A percentile compares a stretch with the other conserved stretches of the same genome.
These are phyloP conservation scores for Pleurotus giganteus DNA, from an alignment of 768 basidiomycete genomes.

Conservation along the genomic window DNA sequence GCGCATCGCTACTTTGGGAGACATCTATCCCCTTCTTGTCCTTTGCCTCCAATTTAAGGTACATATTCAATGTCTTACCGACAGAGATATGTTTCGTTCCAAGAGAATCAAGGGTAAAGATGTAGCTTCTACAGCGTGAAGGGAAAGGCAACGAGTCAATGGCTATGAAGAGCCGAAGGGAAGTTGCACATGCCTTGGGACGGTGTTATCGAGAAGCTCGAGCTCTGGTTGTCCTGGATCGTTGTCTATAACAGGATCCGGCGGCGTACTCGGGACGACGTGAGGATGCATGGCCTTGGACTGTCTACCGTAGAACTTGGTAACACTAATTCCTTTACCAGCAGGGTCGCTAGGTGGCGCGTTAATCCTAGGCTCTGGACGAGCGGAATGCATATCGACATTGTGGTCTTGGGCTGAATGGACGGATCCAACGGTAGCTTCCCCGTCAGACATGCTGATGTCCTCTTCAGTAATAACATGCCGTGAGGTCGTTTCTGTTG, in stretches of 20 bases:
- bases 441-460: background rate
- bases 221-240: background rate
- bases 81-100: constrained; percentile 69
- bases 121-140: constrained; percentile 55
- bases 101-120: constrained; percentile 91
- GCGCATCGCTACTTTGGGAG: constrained; percentile 33
- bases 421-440: background rate
- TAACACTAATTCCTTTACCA: background rate
- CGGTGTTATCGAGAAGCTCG: background rate
- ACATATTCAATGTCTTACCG: constrained; percentile 55
- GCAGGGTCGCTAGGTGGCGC: background rate
- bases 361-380: background rate
- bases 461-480: background rate
- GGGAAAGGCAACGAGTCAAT: background rate
- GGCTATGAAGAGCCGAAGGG: background rate
- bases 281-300: background rate
- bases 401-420: background rate
- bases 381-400: background rate
- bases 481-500: background rate
- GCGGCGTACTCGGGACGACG: background rate
- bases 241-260: background rate
- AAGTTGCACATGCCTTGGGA: background rate
- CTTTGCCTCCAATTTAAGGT: constrained; percentile 74
- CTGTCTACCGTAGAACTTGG: background rate
- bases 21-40: constrained; percentile 60